Conservation (phyloP, 192 early-diverging fungal species). For the Coemansia sp. region DNA sequence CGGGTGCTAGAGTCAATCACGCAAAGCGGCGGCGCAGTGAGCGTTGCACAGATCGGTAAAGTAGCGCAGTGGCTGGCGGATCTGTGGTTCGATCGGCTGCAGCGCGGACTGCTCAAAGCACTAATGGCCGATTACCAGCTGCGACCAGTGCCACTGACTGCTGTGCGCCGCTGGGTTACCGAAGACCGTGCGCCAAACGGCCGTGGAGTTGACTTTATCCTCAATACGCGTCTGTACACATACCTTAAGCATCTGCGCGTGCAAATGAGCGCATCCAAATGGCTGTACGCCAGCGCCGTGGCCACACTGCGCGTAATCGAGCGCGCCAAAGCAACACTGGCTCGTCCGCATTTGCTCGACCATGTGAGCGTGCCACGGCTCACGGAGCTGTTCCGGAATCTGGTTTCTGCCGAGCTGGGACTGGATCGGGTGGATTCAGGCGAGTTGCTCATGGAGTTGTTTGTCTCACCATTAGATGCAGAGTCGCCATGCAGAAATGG, state of each 20-base stretch:
- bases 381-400: conserved; percentile 2
- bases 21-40: not conserved
- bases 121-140: conserved; percentile 34
- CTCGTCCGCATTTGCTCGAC: conserved; percentile 9
- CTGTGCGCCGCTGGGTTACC: conserved; percentile 41
- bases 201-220: conserved; percentile 23
- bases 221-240: conserved; percentile 34
- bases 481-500: not conserved
- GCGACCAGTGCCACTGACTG: conserved; percentile 25
- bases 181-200: conserved; percentile 40
- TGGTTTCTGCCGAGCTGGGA: conserved; percentile 2
- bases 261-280: conserved; percentile 34
- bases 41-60: conserved; percentile 3
- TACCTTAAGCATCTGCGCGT: conserved; percentile 35
- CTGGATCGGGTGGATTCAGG: not conserved
- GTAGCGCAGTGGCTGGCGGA: conserved; percentile 35
- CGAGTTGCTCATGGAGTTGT: not conserved
- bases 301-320: conserved; percentile 29
- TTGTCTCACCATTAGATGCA: not conserved
- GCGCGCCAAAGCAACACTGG: not conserved
- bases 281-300: conserved; percentile 47
- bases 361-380: conserved; percentile 15
- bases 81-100: conserved; percentile 27
- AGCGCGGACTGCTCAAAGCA: conserved; percentile 13
- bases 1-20: not conserved